Percentiles rank a stretch among this genome's conserved stretches.
These are phyloP conservation scores for Symbiodinium natans DNA, from an alignment of 73 alveolate genomes.

Conservation along the genomic window DNA sequence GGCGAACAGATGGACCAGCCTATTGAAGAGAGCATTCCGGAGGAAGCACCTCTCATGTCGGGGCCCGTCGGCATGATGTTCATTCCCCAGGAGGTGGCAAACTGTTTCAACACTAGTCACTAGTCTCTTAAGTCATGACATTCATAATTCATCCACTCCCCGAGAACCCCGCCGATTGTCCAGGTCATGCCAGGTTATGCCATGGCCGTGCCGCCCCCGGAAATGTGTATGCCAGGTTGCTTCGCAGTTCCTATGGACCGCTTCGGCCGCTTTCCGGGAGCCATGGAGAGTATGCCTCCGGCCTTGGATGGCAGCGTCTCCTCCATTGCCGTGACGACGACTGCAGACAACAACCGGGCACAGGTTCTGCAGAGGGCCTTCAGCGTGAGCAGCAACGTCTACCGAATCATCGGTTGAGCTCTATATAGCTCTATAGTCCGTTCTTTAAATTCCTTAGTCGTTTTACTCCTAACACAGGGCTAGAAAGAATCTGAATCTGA, in stretches of 20 bases:
- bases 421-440: too few species aligned
- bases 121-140: too few species aligned
- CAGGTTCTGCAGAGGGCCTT: constrained; percentile 85
- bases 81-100: constrained; percentile 56
- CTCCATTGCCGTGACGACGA: constrained; percentile 49
- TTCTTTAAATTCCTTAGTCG: too few species aligned
- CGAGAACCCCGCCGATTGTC: too few species aligned
- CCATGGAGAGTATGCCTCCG: neutral
- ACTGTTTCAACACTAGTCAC: too few species aligned
- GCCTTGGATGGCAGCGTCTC: neutral
- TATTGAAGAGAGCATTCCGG: neutral
- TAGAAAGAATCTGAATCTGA: too few species aligned
- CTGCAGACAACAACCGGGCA: constrained; percentile 79
- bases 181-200: constrained; percentile 44
- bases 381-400: constrained; percentile 80
- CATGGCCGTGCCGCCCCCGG: constrained; percentile 15
- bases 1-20: neutral
- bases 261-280: constrained; percentile 61
- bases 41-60: neutral
- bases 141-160: too few species aligned
- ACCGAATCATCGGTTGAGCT: neutral
- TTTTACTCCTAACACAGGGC: too few species aligned
- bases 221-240: constrained; percentile 26
- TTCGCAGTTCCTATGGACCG: constrained; percentile 83
- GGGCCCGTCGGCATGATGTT: constrained; percentile 58